Conservation (phyloP, 2,329 filamentous ascomycete species). For the Curvularia sp. region DNA sequence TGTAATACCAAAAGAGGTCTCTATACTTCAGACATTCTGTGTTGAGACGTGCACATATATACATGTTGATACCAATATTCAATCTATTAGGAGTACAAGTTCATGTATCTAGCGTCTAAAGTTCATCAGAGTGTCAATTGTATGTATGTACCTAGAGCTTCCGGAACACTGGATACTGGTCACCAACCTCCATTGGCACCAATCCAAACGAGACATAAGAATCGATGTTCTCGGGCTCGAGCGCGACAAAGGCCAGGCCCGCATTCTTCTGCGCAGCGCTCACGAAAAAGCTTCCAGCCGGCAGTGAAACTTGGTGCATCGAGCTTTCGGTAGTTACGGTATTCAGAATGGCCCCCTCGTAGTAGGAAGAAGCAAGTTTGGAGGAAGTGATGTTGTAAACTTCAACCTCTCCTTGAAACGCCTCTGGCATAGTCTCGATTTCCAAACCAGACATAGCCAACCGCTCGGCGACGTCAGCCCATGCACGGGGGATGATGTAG, state of each 20-base stretch:
- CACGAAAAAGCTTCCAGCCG: conserved; percentile 46
- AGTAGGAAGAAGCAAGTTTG: conserved; percentile 39
- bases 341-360: conserved; percentile 46
- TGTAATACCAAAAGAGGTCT: background rate
- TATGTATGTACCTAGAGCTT: conserved; percentile 14
- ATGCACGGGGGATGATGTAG: conserved; percentile 49
- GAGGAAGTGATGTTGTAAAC: conserved; percentile 46
- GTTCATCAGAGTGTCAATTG: background rate
- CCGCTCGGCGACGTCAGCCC: conserved; percentile 45
- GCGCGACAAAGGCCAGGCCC: conserved; percentile 47
- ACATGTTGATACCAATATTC: background rate
- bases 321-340: conserved; percentile 41
- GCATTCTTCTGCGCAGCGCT: conserved; percentile 50
- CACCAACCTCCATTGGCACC: conserved; percentile 46
- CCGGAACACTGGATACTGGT: conserved; percentile 47
- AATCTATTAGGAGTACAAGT: background rate
- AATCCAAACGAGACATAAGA: conserved; percentile 49
- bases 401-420: conserved; percentile 43
- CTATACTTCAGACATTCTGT: background rate
- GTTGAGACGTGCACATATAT: background rate
- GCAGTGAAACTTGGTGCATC: conserved; percentile 37
- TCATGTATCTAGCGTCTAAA: background rate
- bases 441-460: conserved; percentile 46
- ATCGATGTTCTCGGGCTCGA: conserved; percentile 51
- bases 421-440: conserved; percentile 38